phyloP scores from a whole-genome alignment of 495 filamentous ascomycete species.

The Aspergillus funiculosus region DNA sequence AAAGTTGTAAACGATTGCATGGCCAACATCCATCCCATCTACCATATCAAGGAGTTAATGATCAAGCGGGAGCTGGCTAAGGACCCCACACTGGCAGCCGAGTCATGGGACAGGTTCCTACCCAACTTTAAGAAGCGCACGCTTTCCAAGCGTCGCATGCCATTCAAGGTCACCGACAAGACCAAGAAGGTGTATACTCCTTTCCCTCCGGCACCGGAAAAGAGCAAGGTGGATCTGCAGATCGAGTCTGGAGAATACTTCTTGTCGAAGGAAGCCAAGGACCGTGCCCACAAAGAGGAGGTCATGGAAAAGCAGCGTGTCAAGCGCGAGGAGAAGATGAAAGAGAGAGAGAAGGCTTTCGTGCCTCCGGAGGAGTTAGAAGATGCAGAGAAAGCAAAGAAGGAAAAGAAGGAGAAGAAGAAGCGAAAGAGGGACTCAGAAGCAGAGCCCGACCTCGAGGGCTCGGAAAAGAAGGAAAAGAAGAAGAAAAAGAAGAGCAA shows the following conservation, averaged over 20 bases:
- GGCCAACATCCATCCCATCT: conserved; percentile 89
- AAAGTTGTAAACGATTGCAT: conserved; percentile 92
- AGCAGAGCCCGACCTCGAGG: conserved; percentile 24
- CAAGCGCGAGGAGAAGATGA: conserved; percentile 85
- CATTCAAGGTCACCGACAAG: conserved; percentile 88
- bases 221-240: conserved; percentile 97
- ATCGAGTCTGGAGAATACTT: conserved; percentile 99
- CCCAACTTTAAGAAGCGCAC: conserved; percentile 98
- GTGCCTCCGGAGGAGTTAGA: conserved; percentile 71
- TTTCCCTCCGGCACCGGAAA: conserved; percentile 68
- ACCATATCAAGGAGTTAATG: conserved; percentile 98
- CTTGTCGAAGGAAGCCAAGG: conserved; percentile 83
- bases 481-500: conserved; percentile 47
- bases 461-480: conserved; percentile 39
- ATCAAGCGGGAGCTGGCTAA: conserved; percentile 98
- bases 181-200: conserved; percentile 89
- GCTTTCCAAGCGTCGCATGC: conserved; percentile 74
- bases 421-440: conserved; percentile 43
- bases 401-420: conserved; percentile 38
- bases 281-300: conserved; percentile 71
- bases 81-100: conserved; percentile 77
- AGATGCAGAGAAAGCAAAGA: conserved; percentile 44
- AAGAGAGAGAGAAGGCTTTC: conserved; percentile 76
- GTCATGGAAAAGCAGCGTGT: conserved; percentile 71
- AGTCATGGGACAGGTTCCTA: conserved; percentile 94